phyloP scores from a whole-genome alignment of 2,329 filamentous ascomycete genomes.

The Cladorrhinum sp. region DNA sequence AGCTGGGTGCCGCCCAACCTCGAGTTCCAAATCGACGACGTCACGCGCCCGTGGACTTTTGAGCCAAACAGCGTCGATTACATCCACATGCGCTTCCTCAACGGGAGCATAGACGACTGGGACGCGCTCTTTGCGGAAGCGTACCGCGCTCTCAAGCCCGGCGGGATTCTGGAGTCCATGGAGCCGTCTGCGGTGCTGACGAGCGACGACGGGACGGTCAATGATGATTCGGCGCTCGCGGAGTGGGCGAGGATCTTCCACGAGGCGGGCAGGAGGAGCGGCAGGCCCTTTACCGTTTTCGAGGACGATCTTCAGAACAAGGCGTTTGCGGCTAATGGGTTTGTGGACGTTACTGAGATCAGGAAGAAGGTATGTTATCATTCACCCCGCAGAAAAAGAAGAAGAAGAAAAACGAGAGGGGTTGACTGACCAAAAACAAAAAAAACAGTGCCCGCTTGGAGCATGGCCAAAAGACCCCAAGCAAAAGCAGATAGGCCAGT shows the following conservation, averaged over 20 bases:
- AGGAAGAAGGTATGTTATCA: background rate
- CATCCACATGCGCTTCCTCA: conserved; percentile 32
- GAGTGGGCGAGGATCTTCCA: conserved; percentile 11
- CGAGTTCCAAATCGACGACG: conserved; percentile 28
- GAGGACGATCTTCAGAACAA: conserved; percentile 3
- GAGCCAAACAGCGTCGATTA: conserved; percentile 28
- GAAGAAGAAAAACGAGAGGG: background rate
- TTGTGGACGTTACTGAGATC: conserved; percentile 25
- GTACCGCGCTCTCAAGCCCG: conserved; percentile 50
- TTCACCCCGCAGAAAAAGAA: background rate
- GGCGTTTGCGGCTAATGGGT: conserved; percentile 32
- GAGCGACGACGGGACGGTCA: conserved; percentile 30
- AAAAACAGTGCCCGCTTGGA: background rate
- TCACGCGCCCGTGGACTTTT: conserved; percentile 26
- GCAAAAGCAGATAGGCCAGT: background rate
- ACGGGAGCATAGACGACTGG: conserved; percentile 32
- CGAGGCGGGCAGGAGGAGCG: conserved; percentile 6
- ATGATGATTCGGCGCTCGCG: conserved; percentile 27
- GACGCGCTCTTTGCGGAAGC: conserved; percentile 21
- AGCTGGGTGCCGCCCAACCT: conserved; percentile 54
- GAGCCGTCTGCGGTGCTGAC: conserved; percentile 27
- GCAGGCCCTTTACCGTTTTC: background rate
- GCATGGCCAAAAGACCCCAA: conserved; percentile 2
- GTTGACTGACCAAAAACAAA: background rate
- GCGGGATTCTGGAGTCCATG: conserved; percentile 42